Evolutionary conservation across 805 yeast genomes (phyloP), one percentile per base, ranked within the genome.

Genomic region (Metschnikowia henanensis): DNA sequence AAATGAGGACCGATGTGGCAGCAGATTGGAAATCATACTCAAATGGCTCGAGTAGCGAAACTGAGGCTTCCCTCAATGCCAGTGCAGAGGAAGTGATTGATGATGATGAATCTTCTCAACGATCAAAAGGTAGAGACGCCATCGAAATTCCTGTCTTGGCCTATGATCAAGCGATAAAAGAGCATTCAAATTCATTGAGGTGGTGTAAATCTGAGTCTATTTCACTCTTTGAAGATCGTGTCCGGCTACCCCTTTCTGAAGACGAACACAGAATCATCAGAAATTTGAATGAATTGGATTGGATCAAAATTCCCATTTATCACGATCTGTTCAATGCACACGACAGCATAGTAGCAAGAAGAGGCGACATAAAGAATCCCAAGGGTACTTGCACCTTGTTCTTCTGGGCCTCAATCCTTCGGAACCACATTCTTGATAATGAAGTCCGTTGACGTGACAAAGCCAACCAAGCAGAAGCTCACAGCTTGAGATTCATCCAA

Each of bases 291-390:
- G 54, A 62, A 17, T 60, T 92, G 19, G 72, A 75, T 3, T 91
- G 97, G 96, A 68, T 79, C 37, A 88, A 91, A 58, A 75, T 87
- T 33, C 86, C 94, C 0, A 83, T 84, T 2, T 80, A 79, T 52
- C 72, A 91, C 36, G 83, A 81, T 49, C 75, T 84, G 15, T 70
- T 84, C 57, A 89, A 90, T 61, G 82, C 97, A 0, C 98, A 91
- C 58, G 96, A 86, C 46, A 87, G 86, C 4, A 87, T 92, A 41
- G 86, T 89, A 15, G 88, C 92, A 15, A 73, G 98, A 50, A 72
- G 82, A 44, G 90, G 90, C 0, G 65, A 80, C 2, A 59, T 64
- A 26, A 69, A 68, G 18, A 72, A 76, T 37, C 72, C 80, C 0
- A 68, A 72, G 18, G 85, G 85, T 0, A 65, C 79, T 1, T 75